Base-by-base conservation (phyloP, 2,329 filamentous ascomycete genomes). In the Paecilomyces formosus region DNA sequence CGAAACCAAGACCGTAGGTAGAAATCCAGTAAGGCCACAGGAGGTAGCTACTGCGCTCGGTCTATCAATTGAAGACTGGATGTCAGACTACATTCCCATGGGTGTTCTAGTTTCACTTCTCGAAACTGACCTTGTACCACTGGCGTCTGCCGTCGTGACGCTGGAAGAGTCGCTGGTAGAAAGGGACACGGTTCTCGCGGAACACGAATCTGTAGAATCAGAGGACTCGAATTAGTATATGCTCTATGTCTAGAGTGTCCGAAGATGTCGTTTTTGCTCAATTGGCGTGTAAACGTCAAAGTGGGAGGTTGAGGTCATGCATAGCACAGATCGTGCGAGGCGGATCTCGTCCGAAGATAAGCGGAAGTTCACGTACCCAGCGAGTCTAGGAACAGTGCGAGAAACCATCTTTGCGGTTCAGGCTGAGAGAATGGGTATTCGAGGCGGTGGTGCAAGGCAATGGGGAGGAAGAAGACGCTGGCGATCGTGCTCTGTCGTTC, bases 111-210 rank as follows among this genome's bases (percentile, higher is more conserved):
- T 18, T 45, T 45, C 15, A n/a, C 39, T 1, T 45, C 18, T 45
- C n/a, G n/a, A 56, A 54, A 81, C 83, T 74, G 70, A 88, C 86
- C 84, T 88, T 87, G 72, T 81, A 77, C 85, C 86, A 88, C 72
- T 84, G 81, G 73, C 86, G 80, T 70, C 85, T 75, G 67, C 85
- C 85, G 71, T 88, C 86, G 72, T 87, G 78, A 63, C 77, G 80
- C 77, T 88, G 86, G 78, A 85, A 86, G 54, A 87, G 79, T 65
- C 83, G 79, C 78, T 88, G 86, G 78, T 86, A 88, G 66, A 83
- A 76, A 56, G 85, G 83, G 64, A 88, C 86, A 67, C 82, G 81
- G 80, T 88, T 88, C 75, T 84, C 79, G 74, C 86, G 85, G 80
- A 81, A 81, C 70, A 88, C 70, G 65, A 78, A 79, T 62, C 80